Base-by-base conservation (phyloP, 306 rosid species). In the Cicer bijugum region DNA sequence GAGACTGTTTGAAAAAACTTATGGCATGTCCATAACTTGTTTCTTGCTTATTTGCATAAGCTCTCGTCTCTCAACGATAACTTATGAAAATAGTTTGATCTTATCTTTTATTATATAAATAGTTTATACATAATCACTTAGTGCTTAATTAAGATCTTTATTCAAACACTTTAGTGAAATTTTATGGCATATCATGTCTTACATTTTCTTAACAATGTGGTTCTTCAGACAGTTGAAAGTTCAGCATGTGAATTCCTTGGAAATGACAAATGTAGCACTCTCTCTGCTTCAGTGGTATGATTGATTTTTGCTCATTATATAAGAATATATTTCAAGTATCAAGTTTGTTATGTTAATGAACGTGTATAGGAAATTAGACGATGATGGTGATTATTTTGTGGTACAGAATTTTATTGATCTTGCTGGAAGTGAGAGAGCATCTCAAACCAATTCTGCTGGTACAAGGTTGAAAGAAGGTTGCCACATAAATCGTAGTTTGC, bases 401-500 rank as follows among this genome's bases (percentile, higher is more conserved):
- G 16, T 42, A 50, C 88, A 95, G 99, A 92, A 92, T 85, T 95
- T 95, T 85, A 84, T 95, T 6, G 97, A 95, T 84, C 97, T 95
- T 45, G 97, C 99, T 0, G 97, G 99, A 79, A 95, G 99, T 79
- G 99, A 95, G 70, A 86, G 99, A 61, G 97, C 97, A 75, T 95
- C 99, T n/a, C 97, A 95, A 80, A 82, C 96, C 8, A 81, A 85
- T 86, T 90, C 99, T 69, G 97, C 97, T 39, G 99, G 99, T 12
- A 28, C 89, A 60, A 88, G 97, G 84, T 84, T 95, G 88, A 95
- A 95, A 89, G 99, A 95, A 84, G 99, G 97, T 64, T 91, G 97
- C 88, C 99, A 95, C 84, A 95, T 95, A 84, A 95, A 95, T 77
- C 96, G 97, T 62, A 95, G 99, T 83, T 86, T 95, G 80, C 86